These are phyloP conservation scores for Boletus fagicola DNA, from an alignment of 768 basidiomycete species.

Conservation along the genomic window DNA sequence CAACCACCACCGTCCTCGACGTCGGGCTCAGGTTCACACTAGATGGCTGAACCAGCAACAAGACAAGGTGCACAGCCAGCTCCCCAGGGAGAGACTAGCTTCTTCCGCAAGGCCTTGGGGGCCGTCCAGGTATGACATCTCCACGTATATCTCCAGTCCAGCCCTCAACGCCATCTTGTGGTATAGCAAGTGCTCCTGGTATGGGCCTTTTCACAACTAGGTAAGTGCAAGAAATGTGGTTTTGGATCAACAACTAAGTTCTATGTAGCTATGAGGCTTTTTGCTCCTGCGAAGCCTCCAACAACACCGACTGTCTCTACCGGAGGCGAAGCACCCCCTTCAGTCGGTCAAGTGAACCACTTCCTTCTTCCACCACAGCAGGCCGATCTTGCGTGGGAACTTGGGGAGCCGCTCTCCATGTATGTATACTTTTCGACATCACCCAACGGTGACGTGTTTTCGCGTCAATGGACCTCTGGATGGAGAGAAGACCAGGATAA, in stretches of 20 bases:
- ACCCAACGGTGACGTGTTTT: slow-evolving; percentile 59
- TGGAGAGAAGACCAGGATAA: slow-evolving; percentile 48
- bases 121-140: slow-evolving; percentile 42
- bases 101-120: slow-evolving; percentile 36
- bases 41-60: slow-evolving; percentile 27
- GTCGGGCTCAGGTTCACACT: slow-evolving; percentile 1
- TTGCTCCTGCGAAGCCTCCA: slow-evolving; percentile 36
- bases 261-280: slow-evolving; percentile 44
- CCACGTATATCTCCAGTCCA: slow-evolving; percentile 1
- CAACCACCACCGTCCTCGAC: slow-evolving; percentile 8
- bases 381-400: slow-evolving; percentile 55
- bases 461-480: slow-evolving; percentile 48
- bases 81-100: slow-evolving; percentile 34
- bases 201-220: slow-evolving; percentile 64
- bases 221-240: slow-evolving; percentile 36
- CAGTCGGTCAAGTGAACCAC: slow-evolving; percentile 41
- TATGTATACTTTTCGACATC: slow-evolving; percentile 73
- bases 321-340: slow-evolving; percentile 12
- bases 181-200: slow-evolving; percentile 66
- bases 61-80: slow-evolving; percentile 21
- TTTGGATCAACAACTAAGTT: background rate
- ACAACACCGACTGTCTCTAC: slow-evolving; percentile 31
- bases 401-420: slow-evolving; percentile 63
- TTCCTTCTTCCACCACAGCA: slow-evolving; percentile 53
- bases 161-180: slow-evolving; percentile 6